phyloP scores from a whole-genome alignment of 2,329 filamentous ascomycete species.

The Helminthosporium solani region DNA sequence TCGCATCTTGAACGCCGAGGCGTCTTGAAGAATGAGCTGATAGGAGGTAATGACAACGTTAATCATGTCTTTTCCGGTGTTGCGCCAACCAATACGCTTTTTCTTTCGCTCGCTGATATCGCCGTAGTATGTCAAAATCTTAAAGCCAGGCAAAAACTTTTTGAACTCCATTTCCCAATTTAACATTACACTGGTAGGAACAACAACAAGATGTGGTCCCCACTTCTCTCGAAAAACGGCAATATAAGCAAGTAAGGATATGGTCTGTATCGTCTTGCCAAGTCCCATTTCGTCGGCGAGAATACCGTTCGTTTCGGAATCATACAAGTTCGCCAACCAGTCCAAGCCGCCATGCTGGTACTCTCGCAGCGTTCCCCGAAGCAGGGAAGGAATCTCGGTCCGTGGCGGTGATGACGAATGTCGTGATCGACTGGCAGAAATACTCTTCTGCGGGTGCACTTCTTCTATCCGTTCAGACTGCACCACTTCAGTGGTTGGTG shows the following conservation, averaged over 20 bases:
- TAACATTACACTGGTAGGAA: constrained; percentile 96
- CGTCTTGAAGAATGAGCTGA: constrained; percentile 90
- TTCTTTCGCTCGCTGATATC: constrained; percentile 86
- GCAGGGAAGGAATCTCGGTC: constrained; percentile 55
- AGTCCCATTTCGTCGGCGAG: constrained; percentile 98
- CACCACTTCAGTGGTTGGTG: constrained; percentile 15
- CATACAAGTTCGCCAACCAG: constrained; percentile 92
- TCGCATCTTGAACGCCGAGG: constrained; percentile 87
- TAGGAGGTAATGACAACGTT: constrained; percentile 98
- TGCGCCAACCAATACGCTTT: constrained; percentile 91
- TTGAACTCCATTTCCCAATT: constrained; percentile 99
- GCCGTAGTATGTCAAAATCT: constrained; percentile 95
- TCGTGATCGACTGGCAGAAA: constrained; percentile 24
- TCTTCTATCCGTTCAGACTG: constrained; percentile 18
- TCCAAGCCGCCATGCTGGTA: constrained; percentile 98
- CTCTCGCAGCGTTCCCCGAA: constrained; percentile 86
- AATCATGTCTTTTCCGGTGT: constrained; percentile 74
- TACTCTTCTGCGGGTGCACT: constrained; percentile 13
- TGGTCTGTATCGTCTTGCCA: constrained; percentile 97
- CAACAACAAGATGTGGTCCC: constrained; percentile 94
- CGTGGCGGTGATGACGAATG: constrained; percentile 33
- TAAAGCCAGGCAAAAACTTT: constrained; percentile 97
- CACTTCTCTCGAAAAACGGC: constrained; percentile 88
- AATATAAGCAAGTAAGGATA: constrained; percentile 86
- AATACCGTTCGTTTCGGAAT: constrained; percentile 91